A percentile compares a stretch with the other conserved stretches of the same genome.
Conservation (phyloP, 805 yeast genomes). For the Kockiozyma suomiensis region DNA sequence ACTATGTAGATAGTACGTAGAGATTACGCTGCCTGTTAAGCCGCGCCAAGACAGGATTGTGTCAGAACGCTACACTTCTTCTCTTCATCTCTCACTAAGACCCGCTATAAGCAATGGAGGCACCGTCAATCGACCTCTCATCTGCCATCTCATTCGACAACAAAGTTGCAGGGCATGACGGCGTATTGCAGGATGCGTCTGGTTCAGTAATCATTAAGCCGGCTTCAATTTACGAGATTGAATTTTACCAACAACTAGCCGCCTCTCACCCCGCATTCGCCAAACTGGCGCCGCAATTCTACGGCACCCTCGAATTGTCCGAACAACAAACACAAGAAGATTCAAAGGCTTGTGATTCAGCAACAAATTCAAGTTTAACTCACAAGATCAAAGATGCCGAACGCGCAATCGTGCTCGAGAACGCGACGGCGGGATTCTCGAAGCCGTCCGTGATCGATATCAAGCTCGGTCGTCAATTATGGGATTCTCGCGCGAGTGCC, state of each 20-base stretch:
- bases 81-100: no score
- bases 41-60: no score
- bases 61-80: no score
- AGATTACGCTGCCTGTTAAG: no score
- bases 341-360: neutral
- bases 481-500: constrained; percentile 57
- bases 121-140: constrained; percentile 1
- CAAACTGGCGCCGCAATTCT: constrained; percentile 55
- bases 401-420: constrained; percentile 64
- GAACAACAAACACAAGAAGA: constrained; percentile 42
- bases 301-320: constrained; percentile 55
- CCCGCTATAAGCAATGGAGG: no score
- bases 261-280: constrained; percentile 35
- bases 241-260: constrained; percentile 60
- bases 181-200: constrained; percentile 62
- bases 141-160: constrained; percentile 25
- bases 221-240: constrained; percentile 63
- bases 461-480: constrained; percentile 72
- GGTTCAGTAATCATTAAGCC: constrained; percentile 77
- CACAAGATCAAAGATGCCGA: constrained; percentile 26
- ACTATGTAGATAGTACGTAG: no score
- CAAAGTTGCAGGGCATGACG: constrained; percentile 93
- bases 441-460: constrained; percentile 80
- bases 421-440: constrained; percentile 60
- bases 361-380: constrained; percentile 26